phyloP scores from a whole-genome alignment of 2,329 filamentous ascomycete species.

The Fusarium cicatricum region DNA sequence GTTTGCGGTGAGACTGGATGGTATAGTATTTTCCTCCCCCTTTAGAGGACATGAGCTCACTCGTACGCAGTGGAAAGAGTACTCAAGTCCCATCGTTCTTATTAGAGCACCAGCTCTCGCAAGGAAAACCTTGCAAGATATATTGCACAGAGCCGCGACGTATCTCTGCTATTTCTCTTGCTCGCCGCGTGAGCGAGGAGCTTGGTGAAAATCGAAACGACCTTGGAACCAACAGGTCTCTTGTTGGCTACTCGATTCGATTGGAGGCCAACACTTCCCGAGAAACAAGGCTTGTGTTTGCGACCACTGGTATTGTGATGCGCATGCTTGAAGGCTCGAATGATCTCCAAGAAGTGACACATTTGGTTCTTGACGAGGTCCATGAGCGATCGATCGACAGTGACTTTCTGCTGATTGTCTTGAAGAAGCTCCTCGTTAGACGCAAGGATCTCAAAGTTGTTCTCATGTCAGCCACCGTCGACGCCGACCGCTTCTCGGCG shows the following conservation, averaged over 20 bases:
- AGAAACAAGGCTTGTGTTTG: conserved; percentile 87
- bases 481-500: conserved; percentile 87
- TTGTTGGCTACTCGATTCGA: conserved; percentile 94
- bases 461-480: conserved; percentile 97
- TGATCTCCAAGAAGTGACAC: conserved; percentile 87
- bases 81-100: conserved; percentile 97
- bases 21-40: conserved; percentile 46
- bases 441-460: conserved; percentile 89
- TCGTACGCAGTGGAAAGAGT: conserved; percentile 76
- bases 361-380: conserved; percentile 96
- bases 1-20: conserved; percentile 97
- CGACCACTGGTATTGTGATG: conserved; percentile 93
- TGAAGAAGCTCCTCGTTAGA: conserved; percentile 80
- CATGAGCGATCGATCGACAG: conserved; percentile 97
- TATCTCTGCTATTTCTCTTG: conserved; percentile 95
- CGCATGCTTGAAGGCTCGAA: conserved; percentile 93
- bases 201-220: conserved; percentile 86
- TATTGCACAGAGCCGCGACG: conserved; percentile 95
- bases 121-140: conserved; percentile 85
- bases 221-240: conserved; percentile 80
- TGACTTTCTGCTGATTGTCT: conserved; percentile 91
- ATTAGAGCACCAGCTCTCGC: conserved; percentile 84
- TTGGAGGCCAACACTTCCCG: conserved; percentile 86
- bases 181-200: conserved; percentile 92
- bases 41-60: conserved; percentile 32